Evolutionary conservation across 352 stramenopile species (phyloP), one percentile per base, ranked within the genome.

Genomic region (Globisporangium mamillatum): DNA sequence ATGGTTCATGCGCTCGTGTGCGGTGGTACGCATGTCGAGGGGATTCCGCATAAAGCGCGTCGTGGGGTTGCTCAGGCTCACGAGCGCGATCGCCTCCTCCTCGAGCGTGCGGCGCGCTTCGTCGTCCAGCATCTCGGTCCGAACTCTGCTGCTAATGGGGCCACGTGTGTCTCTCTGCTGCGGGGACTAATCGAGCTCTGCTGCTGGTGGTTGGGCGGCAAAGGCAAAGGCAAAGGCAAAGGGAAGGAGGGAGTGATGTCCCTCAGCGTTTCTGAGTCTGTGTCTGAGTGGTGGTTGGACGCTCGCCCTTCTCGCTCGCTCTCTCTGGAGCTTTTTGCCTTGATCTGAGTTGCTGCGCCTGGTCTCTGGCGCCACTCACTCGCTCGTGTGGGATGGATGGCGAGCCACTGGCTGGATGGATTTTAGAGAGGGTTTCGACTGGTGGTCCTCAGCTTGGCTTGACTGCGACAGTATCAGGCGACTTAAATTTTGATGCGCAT

Each of bases 1-100:
- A 22, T 4, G 18, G 25, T 7, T 24, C 29, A 41, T 12, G 36
- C 14, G 29, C 57, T 50, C 10, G 48, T 46, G 29, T n/a, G 8
- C 34, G 10, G 41, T 18, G 41, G 12, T 4, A 16, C 5, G 41
- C 41, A 48, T n/a, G 41, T 63, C 32, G 25, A 64, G 7, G 36
- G 29, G 58, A 16, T 32, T 20, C n/a, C 25, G 24, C 20, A 36
- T 7, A 14, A 68, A 56, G 46, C 18, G 48, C 62, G 27, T 55
- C 24, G 32, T 58, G 32, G 48, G 57, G 60, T 79, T 84, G 67
- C 80, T 89, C 60, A 91, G 72, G 52, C 78, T 91, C 56, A 91
- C 82, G 50, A 91, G 82, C 48, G 82, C 82, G 57, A 91, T 91
- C 68, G 82, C 82, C 29, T 91, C 82, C 59, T 89, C 73, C 50